Percentiles rank a stretch among this genome's conserved stretches.
These are phyloP conservation scores for Akanthomyces dipterigenus DNA, from an alignment of 2,329 filamentous ascomycete species.

Conservation along the genomic window DNA sequence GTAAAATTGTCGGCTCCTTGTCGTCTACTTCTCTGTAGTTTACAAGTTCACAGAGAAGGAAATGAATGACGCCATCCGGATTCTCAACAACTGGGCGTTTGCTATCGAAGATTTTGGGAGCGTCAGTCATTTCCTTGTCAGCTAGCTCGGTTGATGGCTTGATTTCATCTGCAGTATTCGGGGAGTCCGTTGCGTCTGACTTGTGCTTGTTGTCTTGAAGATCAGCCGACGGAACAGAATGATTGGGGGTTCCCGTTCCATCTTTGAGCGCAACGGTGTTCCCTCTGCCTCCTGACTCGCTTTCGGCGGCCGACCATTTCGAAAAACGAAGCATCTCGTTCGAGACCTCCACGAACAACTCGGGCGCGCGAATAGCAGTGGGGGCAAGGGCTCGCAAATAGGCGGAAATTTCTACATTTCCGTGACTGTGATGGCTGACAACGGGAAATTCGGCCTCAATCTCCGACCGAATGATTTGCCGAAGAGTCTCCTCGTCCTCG, in stretches of 20 bases:
- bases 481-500: conserved; percentile 86
- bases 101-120: conserved; percentile 59
- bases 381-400: conserved; percentile 75
- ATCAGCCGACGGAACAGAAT: conserved; percentile 11
- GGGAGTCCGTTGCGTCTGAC: conserved; percentile 13
- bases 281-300: conserved; percentile 23
- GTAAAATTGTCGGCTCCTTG: conserved; percentile 49
- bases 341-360: conserved; percentile 79
- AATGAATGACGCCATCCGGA: conserved; percentile 91
- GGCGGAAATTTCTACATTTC: conserved; percentile 56
- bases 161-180: conserved; percentile 34
- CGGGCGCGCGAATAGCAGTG: conserved; percentile 72
- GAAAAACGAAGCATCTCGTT: conserved; percentile 75
- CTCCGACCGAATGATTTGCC: conserved; percentile 86
- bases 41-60: conserved; percentile 83
- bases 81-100: conserved; percentile 86
- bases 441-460: conserved; percentile 72
- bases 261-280: conserved; percentile 38
- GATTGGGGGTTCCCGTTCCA: conserved; percentile 12
- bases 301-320: conserved; percentile 44
- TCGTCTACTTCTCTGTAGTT: conserved; percentile 92
- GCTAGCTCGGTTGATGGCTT: conserved; percentile 53
- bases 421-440: conserved; percentile 41
- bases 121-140: conserved; percentile 57
- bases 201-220: conserved; percentile 13